Evolutionary conservation across 805 yeast species (phyloP).

Genomic region (Hanseniaspora jakobsenii): DNA sequence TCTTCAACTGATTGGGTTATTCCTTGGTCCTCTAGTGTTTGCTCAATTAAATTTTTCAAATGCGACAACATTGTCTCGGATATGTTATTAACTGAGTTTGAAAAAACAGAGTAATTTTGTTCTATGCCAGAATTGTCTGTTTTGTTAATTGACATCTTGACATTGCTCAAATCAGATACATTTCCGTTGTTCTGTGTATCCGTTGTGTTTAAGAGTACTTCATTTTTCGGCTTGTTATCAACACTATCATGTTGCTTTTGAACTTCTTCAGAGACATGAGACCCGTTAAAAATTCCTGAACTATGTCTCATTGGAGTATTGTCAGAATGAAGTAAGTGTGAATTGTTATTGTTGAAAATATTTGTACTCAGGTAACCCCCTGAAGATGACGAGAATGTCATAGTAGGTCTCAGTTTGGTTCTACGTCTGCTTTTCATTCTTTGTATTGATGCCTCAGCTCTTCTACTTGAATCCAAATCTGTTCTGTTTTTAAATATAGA

Average conservation of each 20-base stretch:
- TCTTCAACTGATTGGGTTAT: slow-evolving; percentile 32
- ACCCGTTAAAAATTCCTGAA: no score
- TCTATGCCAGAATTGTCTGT: neutral
- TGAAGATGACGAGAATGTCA: slow-evolving; percentile 20
- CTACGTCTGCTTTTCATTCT: slow-evolving; percentile 50
- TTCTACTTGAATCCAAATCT: slow-evolving; percentile 39
- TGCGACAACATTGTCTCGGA: slow-evolving; percentile 33
- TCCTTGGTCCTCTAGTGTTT: slow-evolving; percentile 51
- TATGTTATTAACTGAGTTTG: slow-evolving; percentile 22
- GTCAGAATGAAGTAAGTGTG: no score
- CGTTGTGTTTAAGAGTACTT: no score
- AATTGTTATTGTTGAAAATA: slow-evolving; percentile 9
- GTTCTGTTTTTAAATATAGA: slow-evolving; percentile 18
- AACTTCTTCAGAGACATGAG: no score
- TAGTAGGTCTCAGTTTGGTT: slow-evolving; percentile 35
- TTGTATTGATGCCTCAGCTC: slow-evolving; percentile 54
- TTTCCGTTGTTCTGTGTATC: no score
- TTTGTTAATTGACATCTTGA: no score
- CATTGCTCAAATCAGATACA: no score
- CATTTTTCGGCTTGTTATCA: no score
- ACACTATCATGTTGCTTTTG: no score
- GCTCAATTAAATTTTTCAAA: slow-evolving; percentile 42
- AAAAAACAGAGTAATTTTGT: neutral
- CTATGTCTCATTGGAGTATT: no score
- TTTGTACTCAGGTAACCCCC: slow-evolving; percentile 18